Conservation (phyloP, 2,329 filamentous ascomycete genomes). For the Sclerotinia sclerotiorum region DNA sequence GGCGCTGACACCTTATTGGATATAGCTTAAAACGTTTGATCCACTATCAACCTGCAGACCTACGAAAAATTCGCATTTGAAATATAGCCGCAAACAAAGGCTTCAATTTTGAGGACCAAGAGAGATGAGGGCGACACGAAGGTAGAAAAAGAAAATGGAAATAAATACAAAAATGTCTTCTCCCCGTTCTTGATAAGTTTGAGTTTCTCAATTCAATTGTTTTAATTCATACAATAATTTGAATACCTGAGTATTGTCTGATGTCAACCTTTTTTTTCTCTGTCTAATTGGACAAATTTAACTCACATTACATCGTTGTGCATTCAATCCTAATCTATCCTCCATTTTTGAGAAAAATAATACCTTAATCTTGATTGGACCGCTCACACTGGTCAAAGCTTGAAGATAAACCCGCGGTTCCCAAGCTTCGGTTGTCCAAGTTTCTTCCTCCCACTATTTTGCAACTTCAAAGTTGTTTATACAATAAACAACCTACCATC, state of each 20-base stretch:
- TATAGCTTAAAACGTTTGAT: no score
- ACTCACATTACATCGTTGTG: not conserved
- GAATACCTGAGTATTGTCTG: not conserved
- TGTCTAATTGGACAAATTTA: not conserved
- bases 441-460: constrained; percentile 21
- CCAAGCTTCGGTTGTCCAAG: constrained; percentile 17
- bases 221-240: not conserved
- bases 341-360: not conserved
- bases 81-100: constrained; percentile 14
- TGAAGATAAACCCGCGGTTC: constrained; percentile 11
- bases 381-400: not conserved
- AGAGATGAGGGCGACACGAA: not conserved
- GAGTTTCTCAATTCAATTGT: not conserved
- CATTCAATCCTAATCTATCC: not conserved
- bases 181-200: not conserved
- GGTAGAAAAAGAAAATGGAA: not conserved
- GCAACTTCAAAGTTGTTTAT: constrained; percentile 15
- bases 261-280: no score
- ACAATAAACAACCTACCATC: constrained; percentile 25
- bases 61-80: constrained; percentile 19
- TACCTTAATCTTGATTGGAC: not conserved
- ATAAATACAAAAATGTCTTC: not conserved
- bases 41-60: constrained; percentile 16
- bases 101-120: not conserved
- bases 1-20: not conserved